Evolutionary conservation across 164 flowering plant genomes (phyloP).

Genomic region (Annona cherimola): DNA sequence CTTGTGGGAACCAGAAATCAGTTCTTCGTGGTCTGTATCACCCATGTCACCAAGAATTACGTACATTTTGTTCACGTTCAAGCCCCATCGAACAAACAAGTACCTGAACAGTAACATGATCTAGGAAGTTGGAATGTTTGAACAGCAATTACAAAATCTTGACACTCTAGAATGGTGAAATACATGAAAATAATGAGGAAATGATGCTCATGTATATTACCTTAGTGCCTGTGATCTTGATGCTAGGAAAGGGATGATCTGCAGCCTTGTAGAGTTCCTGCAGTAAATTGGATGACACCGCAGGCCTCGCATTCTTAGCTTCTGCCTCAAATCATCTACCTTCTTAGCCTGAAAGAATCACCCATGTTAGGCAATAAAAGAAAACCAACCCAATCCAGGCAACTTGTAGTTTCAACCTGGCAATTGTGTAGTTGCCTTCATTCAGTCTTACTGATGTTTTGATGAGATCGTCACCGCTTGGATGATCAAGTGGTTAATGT

Average conservation of each 20-base stretch:
- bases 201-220: constrained; percentile 26
- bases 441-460: neutral
- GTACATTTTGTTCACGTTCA: constrained; percentile 79
- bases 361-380: neutral
- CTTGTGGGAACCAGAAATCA: constrained; percentile 84
- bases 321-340: constrained; percentile 88
- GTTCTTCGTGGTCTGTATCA: constrained; percentile 85
- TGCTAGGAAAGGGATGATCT: constrained; percentile 80
- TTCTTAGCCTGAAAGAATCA: constrained; percentile 48
- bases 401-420: neutral
- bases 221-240: constrained; percentile 95
- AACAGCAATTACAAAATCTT: neutral
- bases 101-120: constrained; percentile 42
- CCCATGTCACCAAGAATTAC: constrained; percentile 82
- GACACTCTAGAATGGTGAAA: neutral
- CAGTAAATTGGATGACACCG: constrained; percentile 95
- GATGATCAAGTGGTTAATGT: neutral
- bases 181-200: no score
- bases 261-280: constrained; percentile 80
- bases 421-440: neutral
- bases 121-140: neutral
- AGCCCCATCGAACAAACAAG: constrained; percentile 87
- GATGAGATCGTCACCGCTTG: neutral
- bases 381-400: neutral
- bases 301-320: constrained; percentile 87